These are phyloP conservation scores for Aspergillus floridensis DNA, from an alignment of 2,329 filamentous ascomycete genomes.

Conservation along the genomic window DNA sequence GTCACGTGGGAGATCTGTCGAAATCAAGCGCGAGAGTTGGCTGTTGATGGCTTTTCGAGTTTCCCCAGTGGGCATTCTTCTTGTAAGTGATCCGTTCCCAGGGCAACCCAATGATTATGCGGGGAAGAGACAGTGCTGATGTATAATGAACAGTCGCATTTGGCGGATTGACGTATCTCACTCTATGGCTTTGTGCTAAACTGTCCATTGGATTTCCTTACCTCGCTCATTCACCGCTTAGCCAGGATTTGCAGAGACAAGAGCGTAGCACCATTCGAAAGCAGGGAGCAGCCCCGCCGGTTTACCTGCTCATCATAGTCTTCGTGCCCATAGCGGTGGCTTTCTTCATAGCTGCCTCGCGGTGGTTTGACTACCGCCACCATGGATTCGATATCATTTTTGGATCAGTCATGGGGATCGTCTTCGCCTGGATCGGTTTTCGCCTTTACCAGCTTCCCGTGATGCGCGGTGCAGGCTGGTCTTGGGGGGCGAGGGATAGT, in stretches of 20 bases:
- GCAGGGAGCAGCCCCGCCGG: conserved; percentile 76
- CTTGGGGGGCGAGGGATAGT: conserved; percentile 75
- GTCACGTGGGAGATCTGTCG: conserved; percentile 76
- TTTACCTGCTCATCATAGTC: conserved; percentile 70
- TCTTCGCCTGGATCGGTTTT: conserved; percentile 72
- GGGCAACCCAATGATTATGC: not conserved
- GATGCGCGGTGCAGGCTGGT: conserved; percentile 76
- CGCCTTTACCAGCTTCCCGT: conserved; percentile 83
- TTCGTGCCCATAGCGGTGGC: conserved; percentile 71
- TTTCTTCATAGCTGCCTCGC: conserved; percentile 78
- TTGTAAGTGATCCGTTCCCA: conserved; percentile 42
- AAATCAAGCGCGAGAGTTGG: conserved; percentile 55
- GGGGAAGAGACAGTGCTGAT: not conserved
- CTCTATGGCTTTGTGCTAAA: conserved; percentile 73
- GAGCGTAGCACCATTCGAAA: conserved; percentile 56
- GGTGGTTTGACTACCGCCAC: conserved; percentile 86
- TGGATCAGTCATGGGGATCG: conserved; percentile 74
- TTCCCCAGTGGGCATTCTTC: conserved; percentile 78
- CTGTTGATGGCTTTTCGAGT: conserved; percentile 79
- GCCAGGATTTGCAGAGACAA: conserved; percentile 21
- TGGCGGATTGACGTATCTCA: conserved; percentile 78
- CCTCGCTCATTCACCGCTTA: conserved; percentile 30
- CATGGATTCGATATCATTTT: conserved; percentile 90
- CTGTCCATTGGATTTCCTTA: conserved; percentile 49
- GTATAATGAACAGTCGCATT: conserved; percentile 57